Conservation (phyloP, 2,329 filamentous ascomycete genomes). For the Zopfia rhizophila region DNA sequence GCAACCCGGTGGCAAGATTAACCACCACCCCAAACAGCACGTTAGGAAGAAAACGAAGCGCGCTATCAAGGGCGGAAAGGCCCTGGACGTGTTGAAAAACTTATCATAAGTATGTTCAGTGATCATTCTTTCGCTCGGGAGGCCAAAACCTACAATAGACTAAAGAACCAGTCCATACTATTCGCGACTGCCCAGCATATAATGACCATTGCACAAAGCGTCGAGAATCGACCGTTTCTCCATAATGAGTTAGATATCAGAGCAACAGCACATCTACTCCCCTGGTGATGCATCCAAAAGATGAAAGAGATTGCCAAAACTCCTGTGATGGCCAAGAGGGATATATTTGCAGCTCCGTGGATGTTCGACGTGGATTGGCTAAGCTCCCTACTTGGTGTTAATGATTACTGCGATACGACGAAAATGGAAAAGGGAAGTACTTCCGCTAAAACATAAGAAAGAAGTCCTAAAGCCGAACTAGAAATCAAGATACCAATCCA, state of each 20-base stretch:
- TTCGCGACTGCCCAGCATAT: constrained; percentile 50
- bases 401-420: too few relatives aligned
- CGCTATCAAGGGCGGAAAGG: constrained; percentile 43
- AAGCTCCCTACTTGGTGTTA: too few relatives aligned
- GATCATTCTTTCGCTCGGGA: too few relatives aligned
- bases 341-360: constrained; percentile 29
- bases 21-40: constrained; percentile 50
- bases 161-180: constrained; percentile 52
- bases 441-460: constrained; percentile 39
- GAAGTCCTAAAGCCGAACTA: constrained; percentile 32
- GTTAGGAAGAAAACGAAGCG: constrained; percentile 57
- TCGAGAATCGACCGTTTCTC: constrained; percentile 65
- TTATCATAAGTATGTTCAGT: too few relatives aligned
- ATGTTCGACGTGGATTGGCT: too few relatives aligned
- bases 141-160: constrained; percentile 59
- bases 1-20: constrained; percentile 58
- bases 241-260: constrained; percentile 58
- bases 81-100: constrained; percentile 55
- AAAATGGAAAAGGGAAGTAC: constrained; percentile 11
- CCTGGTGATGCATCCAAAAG: constrained; percentile 43
- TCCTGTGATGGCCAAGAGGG: constrained; percentile 35
- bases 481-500: constrained; percentile 42
- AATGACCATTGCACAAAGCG: constrained; percentile 61
- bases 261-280: constrained; percentile 26
- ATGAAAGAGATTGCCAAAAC: constrained; percentile 41